Evolutionary conservation across 805 yeast species (phyloP), one percentile per base, ranked within the genome.

Genomic region (Zygosaccharomyces kombuchaensis): DNA sequence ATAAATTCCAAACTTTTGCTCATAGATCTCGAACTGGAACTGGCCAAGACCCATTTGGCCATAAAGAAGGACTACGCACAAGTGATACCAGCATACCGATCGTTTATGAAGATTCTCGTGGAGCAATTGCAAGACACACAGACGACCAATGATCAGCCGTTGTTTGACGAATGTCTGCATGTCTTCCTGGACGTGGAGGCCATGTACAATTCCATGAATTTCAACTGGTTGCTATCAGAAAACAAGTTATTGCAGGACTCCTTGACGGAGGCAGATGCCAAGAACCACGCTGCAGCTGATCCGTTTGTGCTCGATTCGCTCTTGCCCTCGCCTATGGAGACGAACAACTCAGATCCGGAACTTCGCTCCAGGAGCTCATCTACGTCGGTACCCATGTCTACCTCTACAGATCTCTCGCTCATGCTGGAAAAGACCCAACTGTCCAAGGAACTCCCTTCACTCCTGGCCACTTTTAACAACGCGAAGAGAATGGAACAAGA

Each of bases 131-230:
- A 80, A 45, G 67, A 65, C 12, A 77, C 84, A 2, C 75, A 80
- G 6, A 72, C 71, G 6, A 59, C 66, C 12, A 75, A 77, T 27
- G 85, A 83, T 55, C 71, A 74, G 14, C 74, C 76, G 34, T 76
- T 76, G 9, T 79, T 81, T 45, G 75, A 78, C 65, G 88, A 84
- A 57, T 82, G 87, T 53, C 69, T 83, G 44, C 78, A 80, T 0
- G 81, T 82, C 25, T 78, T 84, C 23, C 73, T 74, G 48, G 89
- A 83, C 53, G 81, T 84, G 65, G 89, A 83, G 56, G 75, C 80
- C 53, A 84, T 84, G 88, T 83, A 81, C 60, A 82, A 80, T 37
- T 74, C 79, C 0, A 71, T 76, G 65, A 67, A 74, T 43, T 56
- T 65, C 48, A 62, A 62, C 45, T 66, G 66, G 58, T 55, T 66